phyloP scores from a whole-genome alignment of 257 asterid genomes.

The Solanum okadae region DNA sequence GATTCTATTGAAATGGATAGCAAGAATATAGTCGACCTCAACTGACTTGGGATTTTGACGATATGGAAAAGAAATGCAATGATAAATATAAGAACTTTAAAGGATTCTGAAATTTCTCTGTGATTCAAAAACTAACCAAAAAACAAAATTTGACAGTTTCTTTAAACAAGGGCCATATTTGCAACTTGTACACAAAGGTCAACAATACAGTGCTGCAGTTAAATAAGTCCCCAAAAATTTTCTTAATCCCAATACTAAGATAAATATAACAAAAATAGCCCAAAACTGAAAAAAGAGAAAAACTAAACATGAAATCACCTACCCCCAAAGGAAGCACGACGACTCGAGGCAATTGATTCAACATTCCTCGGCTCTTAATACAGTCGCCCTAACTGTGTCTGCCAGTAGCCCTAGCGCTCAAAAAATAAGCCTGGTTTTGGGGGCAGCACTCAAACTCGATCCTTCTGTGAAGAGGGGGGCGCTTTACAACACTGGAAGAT shows the following conservation, averaged over 20 bases:
- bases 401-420: slow-evolving; percentile 13
- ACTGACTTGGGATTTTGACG: neutral
- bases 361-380: slow-evolving; percentile 9
- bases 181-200: slow-evolving; percentile 43
- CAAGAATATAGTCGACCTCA: neutral
- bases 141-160: neutral
- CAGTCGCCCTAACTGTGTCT: slow-evolving; percentile 9
- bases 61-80: neutral
- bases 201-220: slow-evolving; percentile 12
- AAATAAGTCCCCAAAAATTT: slow-evolving; percentile 14
- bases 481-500: slow-evolving; percentile 32
- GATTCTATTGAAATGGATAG: neutral
- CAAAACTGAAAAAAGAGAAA: slow-evolving; percentile 19
- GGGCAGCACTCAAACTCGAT: slow-evolving; percentile 16
- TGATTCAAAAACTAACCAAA: neutral
- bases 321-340: slow-evolving; percentile 25
- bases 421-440: slow-evolving; percentile 10
- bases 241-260: slow-evolving; percentile 4
- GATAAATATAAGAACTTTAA: neutral
- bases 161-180: slow-evolving; percentile 14
- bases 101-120: neutral
- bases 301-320: slow-evolving; percentile 24
- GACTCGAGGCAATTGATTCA: slow-evolving; percentile 14
- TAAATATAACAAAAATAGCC: slow-evolving; percentile 30
- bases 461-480: neutral